Evolutionary conservation across 2,329 filamentous ascomycete species (phyloP), one percentile per base, ranked within the genome.

Genomic region (Aspergillus eucalypticola): DNA sequence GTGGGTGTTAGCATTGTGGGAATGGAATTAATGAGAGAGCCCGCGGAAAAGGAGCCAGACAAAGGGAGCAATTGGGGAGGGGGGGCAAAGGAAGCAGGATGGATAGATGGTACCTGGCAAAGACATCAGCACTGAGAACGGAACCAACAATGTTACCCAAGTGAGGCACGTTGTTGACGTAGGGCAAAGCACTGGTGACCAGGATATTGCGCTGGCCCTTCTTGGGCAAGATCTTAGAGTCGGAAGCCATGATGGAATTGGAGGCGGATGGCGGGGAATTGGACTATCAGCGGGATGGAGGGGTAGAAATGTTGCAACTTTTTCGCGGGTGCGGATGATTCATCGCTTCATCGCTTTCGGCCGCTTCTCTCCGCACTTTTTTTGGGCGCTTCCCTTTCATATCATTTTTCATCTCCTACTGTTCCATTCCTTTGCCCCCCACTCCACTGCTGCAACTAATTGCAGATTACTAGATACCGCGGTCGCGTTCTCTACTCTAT

Each of bases 131-230:
- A 64, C 89, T 92, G 68, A 97, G 84, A 41, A 96, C 92, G 69
- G 88, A 91, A 64, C 92, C 92, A 64, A 96, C 88, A 66, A 96
- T 88, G 78, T 96, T 96, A 64, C 92, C 93, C 69, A 97, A 81
- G 79, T 96, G 93, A 52, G 92, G 90, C 29, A 90, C 86, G 71
- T 88, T 88, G 76, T 88, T 88, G 55, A 91, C 90, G 70, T 96
- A 96, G 44, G 92, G 92, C 51, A 97, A 78, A n/a, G 93, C 93
- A 69, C 90, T 94, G 46, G 94, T 96, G 70, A 98, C 88, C 64
- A 98, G 85, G 69, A 96, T 87, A 76, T 97, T 98, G 70, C 88
- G 85, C 83, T 96, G 88, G 67, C 89, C 90, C 73, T 86, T 80
- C 70, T 86, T 78, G 65, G 90, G 90, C 65, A 91, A 76, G 63